A percentile compares a stretch with the other conserved stretches of the same genome.
Conservation (phyloP, 768 basidiomycete genomes). For the Collybia mongolica region DNA sequence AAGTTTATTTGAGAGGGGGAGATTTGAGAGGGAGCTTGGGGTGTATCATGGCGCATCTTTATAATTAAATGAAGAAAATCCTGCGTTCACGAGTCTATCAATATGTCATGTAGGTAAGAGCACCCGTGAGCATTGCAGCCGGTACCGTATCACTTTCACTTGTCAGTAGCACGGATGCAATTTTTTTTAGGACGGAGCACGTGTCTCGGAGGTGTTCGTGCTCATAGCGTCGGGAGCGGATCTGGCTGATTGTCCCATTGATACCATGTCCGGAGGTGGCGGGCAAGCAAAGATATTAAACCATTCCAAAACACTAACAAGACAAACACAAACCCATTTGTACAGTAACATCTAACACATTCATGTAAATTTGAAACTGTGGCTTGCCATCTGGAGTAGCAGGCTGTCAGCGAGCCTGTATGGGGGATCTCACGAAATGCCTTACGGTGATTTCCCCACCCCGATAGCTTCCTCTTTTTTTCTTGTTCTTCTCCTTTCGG, state of each 20-base stretch:
- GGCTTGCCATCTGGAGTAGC: constrained; percentile 62
- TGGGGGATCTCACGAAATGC: not conserved
- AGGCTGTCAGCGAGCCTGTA: constrained; percentile 2
- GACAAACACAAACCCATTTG: not conserved
- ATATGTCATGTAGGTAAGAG: not conserved
- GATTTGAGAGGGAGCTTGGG: not conserved
- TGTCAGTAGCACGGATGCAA: no score
- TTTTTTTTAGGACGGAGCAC: no score
- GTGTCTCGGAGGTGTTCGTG: no score
- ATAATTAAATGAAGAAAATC: constrained; percentile 4
- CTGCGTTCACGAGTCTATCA: constrained; percentile 6
- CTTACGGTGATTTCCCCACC: constrained; percentile 94
- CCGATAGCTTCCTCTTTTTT: constrained; percentile 92
- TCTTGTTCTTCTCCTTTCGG: constrained; percentile 99
- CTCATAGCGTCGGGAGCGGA: no score
- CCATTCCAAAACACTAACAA: not conserved
- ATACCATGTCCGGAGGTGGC: no score
- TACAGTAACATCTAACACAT: not conserved
- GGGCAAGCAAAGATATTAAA: no score
- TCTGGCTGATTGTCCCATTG: no score
- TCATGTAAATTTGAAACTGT: constrained; percentile 81
- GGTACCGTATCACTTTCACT: no score
- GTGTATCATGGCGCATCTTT: not conserved
- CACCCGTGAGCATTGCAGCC: no score
- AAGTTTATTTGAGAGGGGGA: not conserved